Conservation (phyloP, 176 grass and related monocot species). For the Metroxylon sagu region DNA sequence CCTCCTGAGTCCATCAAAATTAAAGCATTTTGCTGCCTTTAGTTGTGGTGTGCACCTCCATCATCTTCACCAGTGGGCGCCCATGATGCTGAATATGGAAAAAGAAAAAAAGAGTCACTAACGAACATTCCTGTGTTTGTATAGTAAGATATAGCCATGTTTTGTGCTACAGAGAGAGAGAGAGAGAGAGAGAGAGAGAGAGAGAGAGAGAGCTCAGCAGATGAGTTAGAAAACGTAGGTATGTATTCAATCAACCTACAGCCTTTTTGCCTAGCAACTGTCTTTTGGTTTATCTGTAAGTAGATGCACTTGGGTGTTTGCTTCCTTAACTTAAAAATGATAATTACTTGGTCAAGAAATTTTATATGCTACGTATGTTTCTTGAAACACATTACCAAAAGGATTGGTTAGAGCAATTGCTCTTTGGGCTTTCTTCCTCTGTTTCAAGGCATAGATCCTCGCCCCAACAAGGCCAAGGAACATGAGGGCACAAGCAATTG, state of each 20-base stretch:
- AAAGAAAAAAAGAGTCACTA: not conserved
- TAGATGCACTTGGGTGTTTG: no score
- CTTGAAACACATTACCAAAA: slow-evolving; percentile 49
- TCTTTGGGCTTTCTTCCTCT: slow-evolving; percentile 42
- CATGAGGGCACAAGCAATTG: slow-evolving; percentile 29
- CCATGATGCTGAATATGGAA: slow-evolving; percentile 56
- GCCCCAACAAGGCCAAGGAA: slow-evolving; percentile 24
- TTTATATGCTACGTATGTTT: no score
- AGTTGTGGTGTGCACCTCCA: slow-evolving; percentile 50
- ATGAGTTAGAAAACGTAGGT: no score
- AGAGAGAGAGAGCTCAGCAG: no score
- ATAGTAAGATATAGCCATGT: no score
- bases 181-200: no score
- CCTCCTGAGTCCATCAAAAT: slow-evolving; percentile 57
- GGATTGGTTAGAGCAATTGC: slow-evolving; percentile 29
- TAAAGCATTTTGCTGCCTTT: slow-evolving; percentile 45
- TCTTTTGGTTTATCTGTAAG: no score
- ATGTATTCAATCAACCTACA: no score
- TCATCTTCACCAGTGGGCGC: slow-evolving; percentile 42
- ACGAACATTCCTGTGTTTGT: not conserved
- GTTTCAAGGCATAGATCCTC: slow-evolving; percentile 34
- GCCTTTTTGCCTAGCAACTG: no score
- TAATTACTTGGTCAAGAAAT: no score
- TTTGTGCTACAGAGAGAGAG: no score
- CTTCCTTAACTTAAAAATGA: no score